Conservation (phyloP, 306 rosid genomes). For the Lathyrus sativus region DNA sequence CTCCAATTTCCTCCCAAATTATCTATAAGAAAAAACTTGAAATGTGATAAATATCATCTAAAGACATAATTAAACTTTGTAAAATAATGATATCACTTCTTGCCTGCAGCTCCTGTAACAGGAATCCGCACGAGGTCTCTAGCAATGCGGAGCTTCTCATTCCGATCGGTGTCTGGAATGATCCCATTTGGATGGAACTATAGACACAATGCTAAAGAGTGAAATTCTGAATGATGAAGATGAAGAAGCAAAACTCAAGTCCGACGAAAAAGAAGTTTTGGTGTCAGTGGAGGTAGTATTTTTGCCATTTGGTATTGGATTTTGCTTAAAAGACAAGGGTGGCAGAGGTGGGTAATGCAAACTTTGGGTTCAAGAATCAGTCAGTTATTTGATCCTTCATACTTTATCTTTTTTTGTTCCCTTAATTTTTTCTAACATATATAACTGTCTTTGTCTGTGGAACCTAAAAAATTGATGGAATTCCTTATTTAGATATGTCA, state of each 20-base stretch:
- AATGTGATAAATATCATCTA: conserved; percentile 23
- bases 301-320: conserved; percentile 47
- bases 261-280: conserved; percentile 54
- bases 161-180: conserved; percentile 73
- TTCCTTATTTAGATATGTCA: conserved; percentile 55
- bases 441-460: conserved; percentile 42
- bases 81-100: conserved; percentile 33
- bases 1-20: conserved; percentile 98
- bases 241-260: conserved; percentile 31
- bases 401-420: conserved; percentile 34
- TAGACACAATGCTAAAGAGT: conserved; percentile 30
- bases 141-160: conserved; percentile 67
- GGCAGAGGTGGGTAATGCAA: conserved; percentile 67
- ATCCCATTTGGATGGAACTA: conserved; percentile 57
- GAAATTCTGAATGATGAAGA: conserved; percentile 45
- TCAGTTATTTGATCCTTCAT: conserved; percentile 44
- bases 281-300: conserved; percentile 50
- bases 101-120: conserved; percentile 95
- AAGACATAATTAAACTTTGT: conserved; percentile 9
- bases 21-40: conserved; percentile 49
- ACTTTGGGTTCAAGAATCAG: conserved; percentile 86
- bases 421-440: conserved; percentile 41
- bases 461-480: conserved; percentile 58
- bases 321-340: conserved; percentile 94
- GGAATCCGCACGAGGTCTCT: conserved; percentile 89